These are phyloP conservation scores for Sechiopsis laciniata DNA, from an alignment of 306 rosid genomes.

Conservation along the genomic window DNA sequence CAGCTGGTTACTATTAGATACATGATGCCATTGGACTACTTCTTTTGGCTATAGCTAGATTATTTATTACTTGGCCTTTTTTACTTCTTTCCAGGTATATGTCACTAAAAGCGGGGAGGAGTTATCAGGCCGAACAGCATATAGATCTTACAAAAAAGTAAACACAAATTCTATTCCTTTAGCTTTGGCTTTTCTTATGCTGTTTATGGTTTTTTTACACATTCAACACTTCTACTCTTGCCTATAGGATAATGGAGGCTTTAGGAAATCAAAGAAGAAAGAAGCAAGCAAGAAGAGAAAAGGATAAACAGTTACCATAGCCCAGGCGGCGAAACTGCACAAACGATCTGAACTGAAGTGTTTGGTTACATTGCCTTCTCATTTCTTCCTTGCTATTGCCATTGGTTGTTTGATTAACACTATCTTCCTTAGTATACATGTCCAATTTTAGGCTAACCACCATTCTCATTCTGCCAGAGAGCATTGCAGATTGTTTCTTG, in stretches of 20 bases:
- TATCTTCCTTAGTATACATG: neutral
- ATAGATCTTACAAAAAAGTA: conserved; percentile 56
- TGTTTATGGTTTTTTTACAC: neutral
- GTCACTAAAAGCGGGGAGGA: conserved; percentile 64
- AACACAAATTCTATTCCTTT: neutral
- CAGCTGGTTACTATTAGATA: too few species aligned
- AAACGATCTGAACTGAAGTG: neutral
- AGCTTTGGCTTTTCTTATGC: neutral
- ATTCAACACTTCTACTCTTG: conserved; percentile 17
- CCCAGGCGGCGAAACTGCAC: neutral
- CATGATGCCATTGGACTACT: too few species aligned
- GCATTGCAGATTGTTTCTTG: neutral
- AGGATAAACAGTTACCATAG: neutral
- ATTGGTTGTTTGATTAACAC: neutral
- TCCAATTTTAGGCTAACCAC: neutral
- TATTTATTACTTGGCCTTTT: neutral
- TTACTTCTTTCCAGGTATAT: conserved; percentile 50
- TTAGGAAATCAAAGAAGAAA: conserved; percentile 25
- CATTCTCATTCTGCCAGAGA: neutral
- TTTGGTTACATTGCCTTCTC: neutral
- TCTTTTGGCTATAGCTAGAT: too few species aligned
- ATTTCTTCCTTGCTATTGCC: conserved; percentile 6
- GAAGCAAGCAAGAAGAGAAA: neutral
- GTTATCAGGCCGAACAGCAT: conserved; percentile 57
- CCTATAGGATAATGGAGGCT: conserved; percentile 62